Percentiles rank a stretch among this genome's conserved stretches.
Conservation (phyloP, 805 yeast species). For the Ogataea minuta region DNA sequence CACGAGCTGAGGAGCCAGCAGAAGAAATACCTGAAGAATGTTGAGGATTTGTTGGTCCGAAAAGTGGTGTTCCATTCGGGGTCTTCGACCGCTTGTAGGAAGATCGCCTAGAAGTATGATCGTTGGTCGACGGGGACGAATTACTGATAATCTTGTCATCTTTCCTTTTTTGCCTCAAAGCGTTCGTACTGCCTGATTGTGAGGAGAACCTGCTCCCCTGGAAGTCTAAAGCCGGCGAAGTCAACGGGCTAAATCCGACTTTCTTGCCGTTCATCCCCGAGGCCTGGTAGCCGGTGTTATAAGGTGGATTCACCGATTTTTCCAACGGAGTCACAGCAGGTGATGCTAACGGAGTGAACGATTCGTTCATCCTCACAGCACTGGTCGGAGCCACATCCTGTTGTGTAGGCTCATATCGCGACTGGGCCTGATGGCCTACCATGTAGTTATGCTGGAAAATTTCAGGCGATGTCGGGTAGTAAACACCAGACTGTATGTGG, state of each 20-base stretch:
- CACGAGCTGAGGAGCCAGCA: constrained; percentile 2
- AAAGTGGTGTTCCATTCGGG: constrained; percentile 39
- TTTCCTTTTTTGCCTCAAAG: constrained; percentile 31
- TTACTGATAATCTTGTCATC: constrained; percentile 25
- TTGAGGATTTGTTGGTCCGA: constrained; percentile 31
- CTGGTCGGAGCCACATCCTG: constrained; percentile 6
- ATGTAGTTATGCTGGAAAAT: constrained; percentile 12
- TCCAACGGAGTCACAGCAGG: constrained; percentile 73
- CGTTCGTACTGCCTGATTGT: constrained; percentile 10
- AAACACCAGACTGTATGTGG: not conserved
- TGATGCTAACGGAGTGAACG: constrained; percentile 73
- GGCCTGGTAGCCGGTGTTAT: not conserved
- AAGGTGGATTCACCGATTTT: constrained; percentile 16
- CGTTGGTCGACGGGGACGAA: constrained; percentile 26
- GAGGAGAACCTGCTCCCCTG: constrained; percentile 27
- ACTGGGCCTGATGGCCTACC: constrained; percentile 9
- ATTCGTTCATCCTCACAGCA: constrained; percentile 52
- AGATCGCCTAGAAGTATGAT: constrained; percentile 17
- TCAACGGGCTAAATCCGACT: constrained; percentile 46
- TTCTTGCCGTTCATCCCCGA: constrained; percentile 12
- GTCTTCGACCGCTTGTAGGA: constrained; percentile 37
- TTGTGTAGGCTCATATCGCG: constrained; percentile 7
- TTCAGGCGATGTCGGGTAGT: constrained; percentile 3
- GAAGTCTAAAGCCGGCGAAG: constrained; percentile 68
- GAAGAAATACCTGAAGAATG: constrained; percentile 4